Conservation (phyloP, 148 eudicot species). For the Agrostemma githago region DNA sequence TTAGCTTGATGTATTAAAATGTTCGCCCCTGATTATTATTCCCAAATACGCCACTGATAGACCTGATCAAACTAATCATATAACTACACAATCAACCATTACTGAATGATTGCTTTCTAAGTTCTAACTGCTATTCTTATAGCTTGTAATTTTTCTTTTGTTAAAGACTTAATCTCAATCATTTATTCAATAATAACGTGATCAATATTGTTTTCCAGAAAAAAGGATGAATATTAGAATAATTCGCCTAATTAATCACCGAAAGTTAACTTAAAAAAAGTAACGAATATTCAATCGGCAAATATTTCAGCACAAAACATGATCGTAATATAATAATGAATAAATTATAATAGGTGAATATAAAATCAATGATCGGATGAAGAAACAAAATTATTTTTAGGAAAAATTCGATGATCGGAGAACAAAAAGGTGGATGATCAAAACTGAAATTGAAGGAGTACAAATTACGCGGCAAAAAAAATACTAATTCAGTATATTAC, state of each 20-base stretch:
- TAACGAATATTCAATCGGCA: constrained; percentile 4
- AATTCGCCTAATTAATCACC: background rate
- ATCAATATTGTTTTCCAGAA: background rate
- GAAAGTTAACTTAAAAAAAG: background rate
- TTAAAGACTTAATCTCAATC: background rate
- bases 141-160: background rate
- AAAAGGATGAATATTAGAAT: background rate
- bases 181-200: background rate
- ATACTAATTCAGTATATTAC: background rate
- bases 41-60: background rate
- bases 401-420: constrained; percentile 6
- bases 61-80: background rate
- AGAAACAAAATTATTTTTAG: background rate
- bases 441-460: background rate
- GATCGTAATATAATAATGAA: background rate
- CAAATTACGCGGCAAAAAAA: background rate
- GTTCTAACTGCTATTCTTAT: background rate
- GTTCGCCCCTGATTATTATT: background rate
- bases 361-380: background rate
- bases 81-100: background rate
- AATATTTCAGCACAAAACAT: background rate
- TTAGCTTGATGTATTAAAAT: background rate
- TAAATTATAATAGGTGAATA: background rate
- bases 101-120: background rate
- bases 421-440: background rate